Evolutionary conservation across 169 alveolate species (phyloP).

Genomic region (Plasmodium vivax): DNA sequence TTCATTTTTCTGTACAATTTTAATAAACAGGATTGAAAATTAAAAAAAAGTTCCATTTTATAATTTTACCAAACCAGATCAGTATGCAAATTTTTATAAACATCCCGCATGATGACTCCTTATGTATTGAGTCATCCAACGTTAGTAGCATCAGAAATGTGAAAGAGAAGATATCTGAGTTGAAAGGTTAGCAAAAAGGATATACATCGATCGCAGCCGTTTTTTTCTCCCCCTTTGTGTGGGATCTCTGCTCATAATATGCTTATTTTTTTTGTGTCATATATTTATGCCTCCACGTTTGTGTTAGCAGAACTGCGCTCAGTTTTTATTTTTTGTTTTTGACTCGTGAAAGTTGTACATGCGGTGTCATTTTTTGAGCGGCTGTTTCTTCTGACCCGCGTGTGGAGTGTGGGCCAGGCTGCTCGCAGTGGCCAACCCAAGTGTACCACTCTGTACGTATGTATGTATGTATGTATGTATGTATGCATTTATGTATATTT

Average conservation of each 20-base stretch:
- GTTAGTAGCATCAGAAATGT: constrained; percentile 47
- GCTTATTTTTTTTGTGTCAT: not conserved
- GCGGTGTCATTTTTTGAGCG: not conserved
- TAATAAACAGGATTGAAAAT: constrained; percentile 25
- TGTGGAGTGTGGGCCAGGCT: not conserved
- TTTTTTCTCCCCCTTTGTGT: not conserved
- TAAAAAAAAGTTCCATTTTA: not conserved
- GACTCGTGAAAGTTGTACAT: not conserved
- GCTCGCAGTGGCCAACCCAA: not conserved
- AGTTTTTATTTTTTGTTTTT: not conserved
- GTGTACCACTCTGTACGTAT: not conserved
- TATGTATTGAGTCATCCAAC: constrained; percentile 72
- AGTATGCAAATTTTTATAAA: constrained; percentile 51
- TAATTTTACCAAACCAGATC: constrained; percentile 15
- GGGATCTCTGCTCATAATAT: not conserved
- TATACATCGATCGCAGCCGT: not conserved
- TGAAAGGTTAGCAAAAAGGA: constrained; percentile 45
- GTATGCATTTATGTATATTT: not conserved
- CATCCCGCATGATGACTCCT: constrained; percentile 72
- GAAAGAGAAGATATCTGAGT: constrained; percentile 54
- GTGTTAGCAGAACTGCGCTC: not conserved
- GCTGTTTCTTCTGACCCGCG: not conserved
- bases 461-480: no score
- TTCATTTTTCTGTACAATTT: constrained; percentile 9
- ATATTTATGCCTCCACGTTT: not conserved